Conservation (phyloP, 176 grass and related monocot genomes). For the Triticum monococcum region DNA sequence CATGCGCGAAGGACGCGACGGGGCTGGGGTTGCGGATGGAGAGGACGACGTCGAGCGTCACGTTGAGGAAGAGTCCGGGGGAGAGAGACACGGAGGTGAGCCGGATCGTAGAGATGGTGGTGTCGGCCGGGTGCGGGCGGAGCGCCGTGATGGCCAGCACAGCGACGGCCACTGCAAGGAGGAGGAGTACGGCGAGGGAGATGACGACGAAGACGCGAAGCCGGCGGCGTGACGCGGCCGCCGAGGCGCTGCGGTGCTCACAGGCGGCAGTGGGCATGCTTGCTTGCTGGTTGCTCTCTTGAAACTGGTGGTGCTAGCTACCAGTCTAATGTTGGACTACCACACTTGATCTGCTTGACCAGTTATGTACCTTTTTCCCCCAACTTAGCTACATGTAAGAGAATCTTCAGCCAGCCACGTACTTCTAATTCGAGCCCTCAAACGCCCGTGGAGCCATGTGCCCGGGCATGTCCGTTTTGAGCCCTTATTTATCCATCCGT, state of each 20-base stretch:
- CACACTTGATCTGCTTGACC: too few relatives aligned
- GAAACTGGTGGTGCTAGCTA: not conserved
- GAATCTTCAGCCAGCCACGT: too few relatives aligned
- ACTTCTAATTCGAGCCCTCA: too few relatives aligned
- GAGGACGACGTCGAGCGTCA: constrained; percentile 22
- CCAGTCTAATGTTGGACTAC: too few relatives aligned
- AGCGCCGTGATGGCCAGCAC: not conserved
- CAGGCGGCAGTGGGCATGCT: constrained; percentile 1
- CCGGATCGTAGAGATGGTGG: not conserved
- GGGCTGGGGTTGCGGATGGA: constrained; percentile 24
- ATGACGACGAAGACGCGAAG: not conserved
- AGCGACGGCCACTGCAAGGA: not conserved
- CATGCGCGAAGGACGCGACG: constrained; percentile 26
- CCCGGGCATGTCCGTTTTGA: too few relatives aligned
- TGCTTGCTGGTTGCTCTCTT: not conserved
- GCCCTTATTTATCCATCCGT: too few relatives aligned
- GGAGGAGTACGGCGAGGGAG: not conserved
- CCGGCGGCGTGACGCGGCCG: not conserved
- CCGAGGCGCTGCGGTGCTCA: not conserved
- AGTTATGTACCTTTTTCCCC: too few relatives aligned
- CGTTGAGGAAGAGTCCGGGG: constrained; percentile 6
- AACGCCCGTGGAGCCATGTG: too few relatives aligned
- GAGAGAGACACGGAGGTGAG: constrained; percentile 20
- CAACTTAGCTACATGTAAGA: too few relatives aligned
- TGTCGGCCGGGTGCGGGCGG: not conserved